These are phyloP conservation scores for Leccinum subspadiceum DNA, from an alignment of 1,284 basidiomycete genomes.

Conservation along the genomic window DNA sequence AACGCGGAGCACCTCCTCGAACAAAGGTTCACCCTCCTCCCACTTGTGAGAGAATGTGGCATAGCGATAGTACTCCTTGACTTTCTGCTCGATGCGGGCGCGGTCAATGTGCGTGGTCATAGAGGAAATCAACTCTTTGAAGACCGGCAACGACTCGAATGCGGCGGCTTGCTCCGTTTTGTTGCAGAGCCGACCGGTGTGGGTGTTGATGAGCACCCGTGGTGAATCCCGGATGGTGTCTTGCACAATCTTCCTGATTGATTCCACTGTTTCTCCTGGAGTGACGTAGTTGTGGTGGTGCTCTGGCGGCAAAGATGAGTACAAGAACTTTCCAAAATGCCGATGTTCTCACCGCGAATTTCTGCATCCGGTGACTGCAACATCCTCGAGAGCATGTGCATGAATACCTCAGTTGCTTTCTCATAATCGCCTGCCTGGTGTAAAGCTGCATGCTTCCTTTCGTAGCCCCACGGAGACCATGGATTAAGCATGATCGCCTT, in stretches of 20 bases:
- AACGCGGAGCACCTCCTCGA: background rate
- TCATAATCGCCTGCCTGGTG: background rate
- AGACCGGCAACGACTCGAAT: background rate
- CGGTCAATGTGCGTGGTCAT: too few species aligned
- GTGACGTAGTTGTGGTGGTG: background rate
- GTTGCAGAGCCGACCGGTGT: background rate
- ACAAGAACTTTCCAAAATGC: background rate
- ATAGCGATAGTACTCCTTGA: too few species aligned
- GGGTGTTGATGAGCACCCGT: background rate
- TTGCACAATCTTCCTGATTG: background rate
- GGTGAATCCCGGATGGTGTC: background rate
- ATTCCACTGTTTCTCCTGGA: background rate
- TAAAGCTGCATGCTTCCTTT: background rate
- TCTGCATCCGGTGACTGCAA: background rate
- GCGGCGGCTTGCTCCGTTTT: background rate
- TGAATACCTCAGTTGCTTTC: background rate
- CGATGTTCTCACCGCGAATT: background rate
- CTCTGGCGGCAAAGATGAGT: background rate
- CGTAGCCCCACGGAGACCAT: background rate
- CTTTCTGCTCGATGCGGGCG: too few species aligned
- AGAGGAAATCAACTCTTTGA: background rate
- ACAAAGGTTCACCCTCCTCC: too few species aligned
- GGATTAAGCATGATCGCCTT: background rate
- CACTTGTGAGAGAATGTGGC: too few species aligned
- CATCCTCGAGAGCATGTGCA: background rate